Base-by-base conservation (phyloP, 164 flowering plant species). In the Annona squamosa region DNA sequence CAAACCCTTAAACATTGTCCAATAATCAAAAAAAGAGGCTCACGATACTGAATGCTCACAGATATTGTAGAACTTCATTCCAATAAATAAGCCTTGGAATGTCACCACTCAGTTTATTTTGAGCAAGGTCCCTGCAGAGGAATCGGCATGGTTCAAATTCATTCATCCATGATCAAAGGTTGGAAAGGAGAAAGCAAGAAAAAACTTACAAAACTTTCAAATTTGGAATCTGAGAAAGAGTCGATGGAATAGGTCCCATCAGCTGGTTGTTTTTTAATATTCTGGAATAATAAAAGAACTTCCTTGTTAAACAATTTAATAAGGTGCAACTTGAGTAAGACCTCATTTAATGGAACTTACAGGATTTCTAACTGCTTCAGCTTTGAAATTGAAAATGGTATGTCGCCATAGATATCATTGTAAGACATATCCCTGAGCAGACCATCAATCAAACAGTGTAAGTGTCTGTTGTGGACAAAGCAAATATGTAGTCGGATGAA, bases 201-300 rank as follows among this genome's bases (percentile, higher is more conserved):
- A 41, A 47, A 5, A 85, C 97, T 85, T 78, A 96, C 99, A 96
- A 79, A 48, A 84, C 72, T 81, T 96, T 93, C 80, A 96, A 76
- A 80, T 92, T 96, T n/a, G 99, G 99, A 72, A 93, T 89, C 84
- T 96, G 99, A 10, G 99, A 91, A 69, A 96, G 75, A 0, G 97
- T 93, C 1, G 98, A 93, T 43, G 99, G 98, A 48, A 96, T 91
- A 3, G 98, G 98, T 69, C 99, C 99, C 65, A 82, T 88, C 76
- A 96, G 75, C 74, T 86, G 90, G 72, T 96, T 96, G 78, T 88
- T 92, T 74, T 96, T 90, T 79, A 92, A 79, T 64, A 80, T 76
- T 67, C 95, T 92, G 82, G 48, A 5, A 59, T 16, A 66, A 26
- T 4, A 17, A 19, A 12, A 48, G 12, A 48, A 66, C 10, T 3